Evolutionary conservation across 2,329 filamentous ascomycete genomes (phyloP).

Genomic region (Curvularia lunata): DNA sequence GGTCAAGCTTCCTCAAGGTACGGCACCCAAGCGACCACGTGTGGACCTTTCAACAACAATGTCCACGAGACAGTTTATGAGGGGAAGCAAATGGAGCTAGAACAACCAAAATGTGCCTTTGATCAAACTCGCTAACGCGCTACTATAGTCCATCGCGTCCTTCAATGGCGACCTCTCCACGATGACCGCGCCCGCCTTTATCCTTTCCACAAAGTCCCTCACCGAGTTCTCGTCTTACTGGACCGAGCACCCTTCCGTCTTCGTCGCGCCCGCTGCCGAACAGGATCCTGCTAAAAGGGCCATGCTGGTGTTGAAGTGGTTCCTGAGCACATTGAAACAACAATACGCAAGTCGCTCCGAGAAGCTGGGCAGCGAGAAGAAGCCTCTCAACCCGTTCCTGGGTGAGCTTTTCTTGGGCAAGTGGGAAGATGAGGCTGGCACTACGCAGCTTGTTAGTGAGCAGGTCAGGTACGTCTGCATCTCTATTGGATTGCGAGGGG

Average conservation of each 20-base stretch:
- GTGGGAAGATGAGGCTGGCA: conserved; percentile 83
- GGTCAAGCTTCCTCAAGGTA: conserved; percentile 59
- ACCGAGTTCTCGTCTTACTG: conserved; percentile 65
- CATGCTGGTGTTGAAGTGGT: conserved; percentile 93
- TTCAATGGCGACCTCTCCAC: conserved; percentile 64
- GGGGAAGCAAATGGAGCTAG: background rate
- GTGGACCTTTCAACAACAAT: background rate
- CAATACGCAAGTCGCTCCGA: conserved; percentile 80
- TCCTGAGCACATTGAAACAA: conserved; percentile 89
- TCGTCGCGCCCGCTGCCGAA: conserved; percentile 82
- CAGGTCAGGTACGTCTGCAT: conserved; percentile 73
- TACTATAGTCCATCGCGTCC: conserved; percentile 57
- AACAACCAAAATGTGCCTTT: conserved; percentile 5
- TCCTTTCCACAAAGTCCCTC: conserved; percentile 61
- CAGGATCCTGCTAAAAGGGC: conserved; percentile 80
- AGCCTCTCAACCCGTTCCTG: conserved; percentile 94
- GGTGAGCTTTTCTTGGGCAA: conserved; percentile 92
- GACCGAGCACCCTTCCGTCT: conserved; percentile 66
- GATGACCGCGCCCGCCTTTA: conserved; percentile 63
- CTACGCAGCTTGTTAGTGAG: conserved; percentile 87
- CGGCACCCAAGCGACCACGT: background rate
- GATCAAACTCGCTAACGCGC: conserved; percentile 6
- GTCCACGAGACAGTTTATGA: background rate
- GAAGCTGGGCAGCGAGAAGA: conserved; percentile 89
- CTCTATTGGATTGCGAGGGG: background rate